Conservation (phyloP, 1,284 basidiomycete species). For the Leccinum pachyderme region DNA sequence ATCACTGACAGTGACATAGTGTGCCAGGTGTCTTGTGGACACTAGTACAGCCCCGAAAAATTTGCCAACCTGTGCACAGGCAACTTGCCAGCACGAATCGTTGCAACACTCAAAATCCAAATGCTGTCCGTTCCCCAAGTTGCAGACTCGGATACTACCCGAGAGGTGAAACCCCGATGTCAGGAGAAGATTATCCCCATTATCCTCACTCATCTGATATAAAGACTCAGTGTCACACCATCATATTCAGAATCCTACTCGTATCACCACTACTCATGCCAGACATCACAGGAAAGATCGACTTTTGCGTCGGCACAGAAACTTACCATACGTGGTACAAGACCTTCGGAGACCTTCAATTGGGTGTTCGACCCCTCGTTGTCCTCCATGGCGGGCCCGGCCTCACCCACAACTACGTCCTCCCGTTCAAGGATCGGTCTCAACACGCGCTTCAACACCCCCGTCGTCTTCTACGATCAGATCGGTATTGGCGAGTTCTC, state of each 20-base stretch:
- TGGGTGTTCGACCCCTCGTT: constrained; percentile 34
- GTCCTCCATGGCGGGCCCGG: constrained; percentile 46
- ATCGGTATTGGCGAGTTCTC: constrained; percentile 47
- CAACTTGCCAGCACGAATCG: no score
- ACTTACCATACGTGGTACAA: constrained; percentile 29
- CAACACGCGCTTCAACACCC: constrained; percentile 28
- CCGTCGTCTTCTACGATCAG: constrained; percentile 51
- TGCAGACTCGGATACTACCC: no score
- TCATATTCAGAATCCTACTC: not conserved
- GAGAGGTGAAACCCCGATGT: no score
- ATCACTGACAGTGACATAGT: no score
- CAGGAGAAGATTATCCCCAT: no score
- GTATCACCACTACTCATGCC: constrained; percentile 7
- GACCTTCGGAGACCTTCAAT: constrained; percentile 15
- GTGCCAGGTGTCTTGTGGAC: no score
- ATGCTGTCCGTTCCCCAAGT: no score
- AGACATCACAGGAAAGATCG: constrained; percentile 14
- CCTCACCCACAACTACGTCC: constrained; percentile 41
- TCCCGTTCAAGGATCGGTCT: constrained; percentile 43
- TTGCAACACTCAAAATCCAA: no score
- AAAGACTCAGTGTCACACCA: not conserved
- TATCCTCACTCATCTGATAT: not conserved
- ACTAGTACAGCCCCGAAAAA: no score
- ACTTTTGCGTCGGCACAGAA: constrained; percentile 9
- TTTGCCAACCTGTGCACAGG: no score